Evolutionary conservation across 164 flowering plant species (phyloP).

Genomic region (Nymphaea thermarum): DNA sequence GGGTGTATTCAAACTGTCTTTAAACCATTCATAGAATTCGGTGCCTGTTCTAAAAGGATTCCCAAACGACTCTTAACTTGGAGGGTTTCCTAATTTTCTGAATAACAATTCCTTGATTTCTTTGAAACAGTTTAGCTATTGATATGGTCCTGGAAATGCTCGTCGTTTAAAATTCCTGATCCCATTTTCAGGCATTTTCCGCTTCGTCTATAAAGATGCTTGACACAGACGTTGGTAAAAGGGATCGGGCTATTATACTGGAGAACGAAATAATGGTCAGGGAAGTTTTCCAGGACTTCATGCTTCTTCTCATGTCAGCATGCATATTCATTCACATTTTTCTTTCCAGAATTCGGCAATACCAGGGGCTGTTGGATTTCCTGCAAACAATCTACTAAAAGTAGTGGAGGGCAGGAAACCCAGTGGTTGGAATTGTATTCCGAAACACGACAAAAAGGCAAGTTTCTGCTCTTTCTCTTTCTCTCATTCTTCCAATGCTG

Average conservation of each 20-base stretch:
- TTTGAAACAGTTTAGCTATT: too few relatives aligned
- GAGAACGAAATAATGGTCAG: conserved; percentile 32
- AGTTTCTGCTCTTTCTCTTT: not conserved
- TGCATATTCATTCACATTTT: not conserved
- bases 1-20: too few relatives aligned
- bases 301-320: not conserved
- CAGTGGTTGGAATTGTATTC: conserved; percentile 33
- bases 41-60: too few relatives aligned
- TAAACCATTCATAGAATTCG: too few relatives aligned
- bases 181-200: conserved; percentile 48
- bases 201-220: conserved; percentile 46
- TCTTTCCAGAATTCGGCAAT: conserved; percentile 36
- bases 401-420: conserved; percentile 44
- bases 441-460: conserved; percentile 84
- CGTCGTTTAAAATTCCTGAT: not conserved
- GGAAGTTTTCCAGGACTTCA: not conserved
- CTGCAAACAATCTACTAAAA: conserved; percentile 50
- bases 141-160: too few relatives aligned
- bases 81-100: too few relatives aligned
- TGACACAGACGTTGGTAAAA: conserved; percentile 30
- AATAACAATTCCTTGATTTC: too few relatives aligned
- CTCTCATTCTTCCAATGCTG: not conserved
- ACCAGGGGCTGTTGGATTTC: conserved; percentile 34
- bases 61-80: too few relatives aligned
- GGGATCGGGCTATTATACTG: conserved; percentile 18